phyloP scores from a whole-genome alignment of 1,139 yeast species.

The Candida sanyaensis region DNA sequence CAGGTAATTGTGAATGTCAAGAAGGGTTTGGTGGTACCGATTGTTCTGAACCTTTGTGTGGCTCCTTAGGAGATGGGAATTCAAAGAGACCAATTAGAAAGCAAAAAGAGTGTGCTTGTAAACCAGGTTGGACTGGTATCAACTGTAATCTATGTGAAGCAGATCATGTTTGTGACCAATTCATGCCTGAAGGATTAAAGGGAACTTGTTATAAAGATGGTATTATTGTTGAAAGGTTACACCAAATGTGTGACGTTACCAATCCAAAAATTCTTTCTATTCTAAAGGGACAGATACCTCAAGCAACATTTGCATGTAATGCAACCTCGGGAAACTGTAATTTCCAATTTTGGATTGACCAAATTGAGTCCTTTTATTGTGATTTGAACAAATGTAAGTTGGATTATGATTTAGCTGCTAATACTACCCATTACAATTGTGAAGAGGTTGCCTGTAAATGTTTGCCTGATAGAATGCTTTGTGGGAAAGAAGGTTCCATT shows the following conservation, averaged over 20 bases:
- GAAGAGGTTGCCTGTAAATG: slow-evolving; percentile 79
- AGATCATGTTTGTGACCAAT: slow-evolving; percentile 77
- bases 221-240: slow-evolving; percentile 73
- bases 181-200: slow-evolving; percentile 82
- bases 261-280: slow-evolving; percentile 81
- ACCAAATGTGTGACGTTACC: slow-evolving; percentile 94
- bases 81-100: slow-evolving; percentile 62
- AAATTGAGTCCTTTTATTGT: slow-evolving; percentile 87
- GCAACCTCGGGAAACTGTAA: slow-evolving; percentile 67
- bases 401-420: slow-evolving; percentile 60
- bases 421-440: slow-evolving; percentile 78
- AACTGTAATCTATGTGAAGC: slow-evolving; percentile 82
- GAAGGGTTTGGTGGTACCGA: slow-evolving; percentile 94
- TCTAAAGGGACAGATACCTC: slow-evolving; percentile 79
- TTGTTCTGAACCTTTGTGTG: slow-evolving; percentile 89
- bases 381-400: slow-evolving; percentile 72
- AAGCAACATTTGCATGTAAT: slow-evolving; percentile 90
- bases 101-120: slow-evolving; percentile 63
- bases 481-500: slow-evolving; percentile 92
- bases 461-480: slow-evolving; percentile 87
- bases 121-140: slow-evolving; percentile 89
- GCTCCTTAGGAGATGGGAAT: slow-evolving; percentile 68
- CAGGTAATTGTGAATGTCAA: slow-evolving; percentile 91
- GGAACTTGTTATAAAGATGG: slow-evolving; percentile 96
- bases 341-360: slow-evolving; percentile 95